Percentiles rank a stretch among this genome's conserved stretches.
Conservation (phyloP, 129 eudicot species). For the carrot (Daucus carota) region DH1_v3.0 NC_030385.2:7627001-7627500, state of each 20-base stretch:
- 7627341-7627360: not conserved
- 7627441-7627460: not conserved
- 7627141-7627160: not conserved
- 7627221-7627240: conserved; percentile 80
- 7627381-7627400: not conserved
- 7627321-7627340: conserved; percentile 25
- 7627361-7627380: not conserved
- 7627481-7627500: conserved; percentile 59
- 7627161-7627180: not conserved
- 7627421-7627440: not conserved
- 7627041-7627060: too few relatives aligned
- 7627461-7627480: conserved; percentile 23
- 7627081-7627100: too few relatives aligned
- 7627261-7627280: conserved; percentile 57
- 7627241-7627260: conserved; percentile 68
- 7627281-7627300: conserved; percentile 67
- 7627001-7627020: too few relatives aligned
- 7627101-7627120: too few relatives aligned
- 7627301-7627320: conserved; percentile 61
- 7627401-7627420: not conserved
- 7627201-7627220: conserved; percentile 59
- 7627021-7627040: too few relatives aligned
- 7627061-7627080: too few relatives aligned
- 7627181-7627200: not conserved
- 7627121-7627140: not conserved